Conservation (phyloP, 805 yeast species). For the Kodamaea lidongshanica region DNA sequence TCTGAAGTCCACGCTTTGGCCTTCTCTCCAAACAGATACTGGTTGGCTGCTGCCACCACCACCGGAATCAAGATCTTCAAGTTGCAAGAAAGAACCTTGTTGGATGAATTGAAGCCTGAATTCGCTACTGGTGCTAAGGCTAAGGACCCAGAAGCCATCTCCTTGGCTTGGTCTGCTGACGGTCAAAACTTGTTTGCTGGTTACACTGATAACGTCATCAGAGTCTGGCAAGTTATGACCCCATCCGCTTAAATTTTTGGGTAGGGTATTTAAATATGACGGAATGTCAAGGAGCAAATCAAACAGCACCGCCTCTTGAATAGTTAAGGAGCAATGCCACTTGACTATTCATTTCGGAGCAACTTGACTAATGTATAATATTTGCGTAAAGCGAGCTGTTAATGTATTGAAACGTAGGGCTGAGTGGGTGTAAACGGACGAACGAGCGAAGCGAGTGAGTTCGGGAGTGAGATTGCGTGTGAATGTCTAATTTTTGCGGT, state of each 20-base stretch:
- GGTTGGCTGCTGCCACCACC: conserved; percentile 99
- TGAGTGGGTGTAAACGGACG: too few relatives aligned
- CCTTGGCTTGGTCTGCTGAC: conserved; percentile 99
- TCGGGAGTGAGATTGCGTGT: too few relatives aligned
- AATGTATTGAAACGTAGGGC: too few relatives aligned
- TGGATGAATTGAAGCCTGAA: conserved; percentile 98
- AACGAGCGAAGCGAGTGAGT: too few relatives aligned
- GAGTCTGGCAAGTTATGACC: conserved; percentile 99
- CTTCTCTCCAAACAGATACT: conserved; percentile 99
- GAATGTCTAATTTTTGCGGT: too few relatives aligned
- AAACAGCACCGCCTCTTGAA: too few relatives aligned
- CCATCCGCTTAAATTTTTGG: conserved; percentile 39
- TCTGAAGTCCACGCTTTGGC: conserved; percentile 97
- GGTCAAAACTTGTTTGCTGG: conserved; percentile 99
- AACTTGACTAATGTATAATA: too few relatives aligned
- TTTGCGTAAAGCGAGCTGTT: too few relatives aligned
- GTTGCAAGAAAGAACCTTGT: conserved; percentile 88
- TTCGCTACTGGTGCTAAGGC: conserved; percentile 82
- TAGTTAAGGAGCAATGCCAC: too few relatives aligned
- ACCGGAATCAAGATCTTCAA: conserved; percentile 97
- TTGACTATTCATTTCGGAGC: too few relatives aligned
- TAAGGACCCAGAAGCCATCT: conserved; percentile 96
- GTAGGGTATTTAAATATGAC: too few relatives aligned
- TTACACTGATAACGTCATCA: conserved; percentile 98
- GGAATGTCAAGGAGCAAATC: too few relatives aligned